Base-by-base conservation (phyloP, 208 protist genomes). In the Wallacemonas sp. region DNA sequence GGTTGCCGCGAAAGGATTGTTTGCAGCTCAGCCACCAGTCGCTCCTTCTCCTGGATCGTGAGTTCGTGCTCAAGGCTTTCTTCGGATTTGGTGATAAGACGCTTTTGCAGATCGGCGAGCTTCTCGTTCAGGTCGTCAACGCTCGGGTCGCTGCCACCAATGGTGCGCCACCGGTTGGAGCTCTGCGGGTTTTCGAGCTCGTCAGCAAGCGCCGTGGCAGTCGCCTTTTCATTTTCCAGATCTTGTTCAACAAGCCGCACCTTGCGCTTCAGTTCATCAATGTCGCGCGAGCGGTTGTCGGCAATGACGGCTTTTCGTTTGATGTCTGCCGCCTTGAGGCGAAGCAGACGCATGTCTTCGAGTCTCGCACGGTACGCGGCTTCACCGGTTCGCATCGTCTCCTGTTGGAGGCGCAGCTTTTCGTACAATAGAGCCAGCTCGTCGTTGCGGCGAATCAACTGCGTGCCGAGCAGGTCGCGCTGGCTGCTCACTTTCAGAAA, bases 361-460 rank as follows among this genome's bases (percentile, higher is more conserved):
- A 90, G 27, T 4, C 96, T 66, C 48, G 98, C 85, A 8, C 81
- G 81, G 79, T 98, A 99, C 55, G 98, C 96, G 24, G 84, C 65
- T 73, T 99, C 97, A 12, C 98, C 98, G 48, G 96, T 95, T 44
- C 63, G 79, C 5, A 99, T 62, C 21, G 83, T 97, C 15, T 88
- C 87, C 74, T 99, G 85, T 60, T 99, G 94, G 12, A 99, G 90
- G 6, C 96, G 95, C 29, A 99, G 89, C 80, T 99, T 98, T 67
- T 99, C 97, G 76, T 99, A 99, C 10, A 99, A 79, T 19, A 98
- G 66, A 15, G 95, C 92, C 0, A 99, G 85, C 75, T 99, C 98
- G 71, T 99, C 97, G 78, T 99, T 99, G 48, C 98, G 87, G 9
- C 96, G 90, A 38, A 99, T 98, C 8, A 99, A 87, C 78, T 99